A percentile compares a stretch with the other conserved stretches of the same genome.
phyloP scores from a whole-genome alignment of 495 filamentous ascomycete genomes.

The Neurospora sp. region DNA sequence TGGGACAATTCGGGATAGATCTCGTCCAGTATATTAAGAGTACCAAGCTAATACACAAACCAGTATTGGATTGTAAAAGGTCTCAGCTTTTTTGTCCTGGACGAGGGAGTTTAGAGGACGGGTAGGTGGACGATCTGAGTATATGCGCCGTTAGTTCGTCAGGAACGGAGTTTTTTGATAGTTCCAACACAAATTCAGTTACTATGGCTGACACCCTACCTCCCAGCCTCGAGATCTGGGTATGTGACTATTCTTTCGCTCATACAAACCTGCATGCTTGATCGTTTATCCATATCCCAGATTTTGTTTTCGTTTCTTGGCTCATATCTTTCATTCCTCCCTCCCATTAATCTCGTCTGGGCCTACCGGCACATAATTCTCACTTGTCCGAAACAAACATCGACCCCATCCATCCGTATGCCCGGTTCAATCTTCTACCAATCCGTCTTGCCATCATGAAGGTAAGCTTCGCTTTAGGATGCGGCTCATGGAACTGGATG shows the following conservation, averaged over 20 bases:
- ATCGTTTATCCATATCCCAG: neutral
- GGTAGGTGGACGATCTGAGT: conserved; percentile 6
- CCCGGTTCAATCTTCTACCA: conserved; percentile 9
- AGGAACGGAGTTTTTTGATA: neutral
- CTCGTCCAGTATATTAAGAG: too few species aligned
- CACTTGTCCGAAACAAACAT: conserved; percentile 10
- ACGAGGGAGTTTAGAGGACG: conserved; percentile 1
- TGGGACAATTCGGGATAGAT: too few species aligned
- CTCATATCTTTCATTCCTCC: neutral
- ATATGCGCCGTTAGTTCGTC: neutral
- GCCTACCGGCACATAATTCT: neutral
- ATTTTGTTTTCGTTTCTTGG: neutral
- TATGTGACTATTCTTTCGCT: neutral
- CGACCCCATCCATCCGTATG: conserved; percentile 10
- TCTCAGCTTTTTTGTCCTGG: too few species aligned
- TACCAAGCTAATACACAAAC: too few species aligned
- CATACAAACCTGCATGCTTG: neutral
- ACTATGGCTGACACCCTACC: too few species aligned
- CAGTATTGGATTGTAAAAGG: too few species aligned
- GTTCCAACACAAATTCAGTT: too few species aligned
- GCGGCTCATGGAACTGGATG: conserved; percentile 46
- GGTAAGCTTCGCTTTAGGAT: conserved; percentile 10
- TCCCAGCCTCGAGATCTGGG: neutral
- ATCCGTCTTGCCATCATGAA: conserved; percentile 8
- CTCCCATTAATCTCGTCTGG: neutral